phyloP scores from a whole-genome alignment of 2,329 filamentous ascomycete genomes.

The Fusarium brevicatenulatum region DNA sequence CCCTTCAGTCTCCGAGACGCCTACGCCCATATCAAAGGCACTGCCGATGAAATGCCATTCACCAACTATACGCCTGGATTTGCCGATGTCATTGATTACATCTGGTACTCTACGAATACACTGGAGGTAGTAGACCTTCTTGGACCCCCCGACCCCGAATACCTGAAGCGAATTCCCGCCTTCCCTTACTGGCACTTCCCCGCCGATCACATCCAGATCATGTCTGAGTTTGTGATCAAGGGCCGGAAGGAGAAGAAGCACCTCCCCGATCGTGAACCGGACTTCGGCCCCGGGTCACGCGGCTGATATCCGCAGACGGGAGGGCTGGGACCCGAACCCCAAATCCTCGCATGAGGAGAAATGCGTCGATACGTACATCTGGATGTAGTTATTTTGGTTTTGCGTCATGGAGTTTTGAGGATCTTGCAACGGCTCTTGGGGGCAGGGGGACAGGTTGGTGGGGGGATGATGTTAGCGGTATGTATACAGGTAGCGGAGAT shows the following conservation, averaged over 20 bases:
- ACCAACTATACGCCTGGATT: conserved; percentile 98
- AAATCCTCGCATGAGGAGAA: conserved; percentile 7
- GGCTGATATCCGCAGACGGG: conserved; percentile 39
- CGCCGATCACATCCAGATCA: conserved; percentile 89
- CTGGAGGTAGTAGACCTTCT: conserved; percentile 86
- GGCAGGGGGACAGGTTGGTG: conserved; percentile 18
- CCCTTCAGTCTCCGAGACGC: conserved; percentile 93
- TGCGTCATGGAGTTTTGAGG: conserved; percentile 53
- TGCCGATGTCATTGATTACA: conserved; percentile 91
- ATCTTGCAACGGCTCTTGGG: conserved; percentile 46
- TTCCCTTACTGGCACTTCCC: conserved; percentile 97
- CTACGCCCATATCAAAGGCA: conserved; percentile 83
- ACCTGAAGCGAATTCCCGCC: conserved; percentile 86
- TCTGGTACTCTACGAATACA: conserved; percentile 95
- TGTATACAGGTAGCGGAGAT: conserved; percentile 38
- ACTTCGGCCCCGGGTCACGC: conserved; percentile 62
- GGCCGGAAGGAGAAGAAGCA: conserved; percentile 83
- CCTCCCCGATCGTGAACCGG: conserved; percentile 69
- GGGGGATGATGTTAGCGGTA: conserved; percentile 38
- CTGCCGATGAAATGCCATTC: conserved; percentile 86
- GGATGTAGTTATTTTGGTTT: conserved; percentile 54
- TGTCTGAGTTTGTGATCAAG: conserved; percentile 91
- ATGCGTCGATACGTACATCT: conserved; percentile 45
- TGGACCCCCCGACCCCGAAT: conserved; percentile 85
- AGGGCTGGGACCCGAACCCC: conserved; percentile 6